A percentile compares a stretch with the other conserved stretches of the same genome.
Conservation (phyloP, 2,329 filamentous ascomycete genomes). For the Scedosporium dehoogii region DNA sequence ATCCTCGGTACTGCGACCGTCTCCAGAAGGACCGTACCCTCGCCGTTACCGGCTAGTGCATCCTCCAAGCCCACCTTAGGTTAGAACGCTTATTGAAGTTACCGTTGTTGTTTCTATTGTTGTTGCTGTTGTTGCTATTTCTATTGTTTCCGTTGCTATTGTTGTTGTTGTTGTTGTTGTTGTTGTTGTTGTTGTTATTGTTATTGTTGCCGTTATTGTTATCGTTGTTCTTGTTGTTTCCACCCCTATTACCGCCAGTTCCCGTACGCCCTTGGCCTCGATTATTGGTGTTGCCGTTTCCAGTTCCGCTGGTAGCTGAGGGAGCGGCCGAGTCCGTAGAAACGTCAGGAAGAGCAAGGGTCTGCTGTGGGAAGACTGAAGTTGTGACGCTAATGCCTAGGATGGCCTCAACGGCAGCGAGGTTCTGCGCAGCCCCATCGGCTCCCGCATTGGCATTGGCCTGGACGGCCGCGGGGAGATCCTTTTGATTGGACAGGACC, state of each 20-base stretch:
- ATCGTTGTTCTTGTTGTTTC: conserved; percentile 9
- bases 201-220: not conserved
- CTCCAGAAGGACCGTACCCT: too few species aligned
- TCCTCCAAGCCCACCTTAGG: conserved; percentile 6
- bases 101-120: too few species aligned
- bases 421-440: conserved; percentile 16
- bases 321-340: conserved; percentile 9
- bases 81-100: not conserved
- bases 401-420: conserved; percentile 28
- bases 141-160: too few species aligned
- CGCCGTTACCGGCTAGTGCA: not conserved
- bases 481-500: conserved; percentile 38
- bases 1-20: too few species aligned
- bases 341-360: conserved; percentile 15
- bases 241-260: conserved; percentile 12
- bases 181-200: too few species aligned
- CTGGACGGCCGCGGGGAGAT: conserved; percentile 30
- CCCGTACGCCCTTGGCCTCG: conserved; percentile 7
- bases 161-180: too few species aligned
- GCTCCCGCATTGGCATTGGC: conserved; percentile 33
- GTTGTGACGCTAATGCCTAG: conserved; percentile 19
- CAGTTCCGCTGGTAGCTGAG: conserved; percentile 10
- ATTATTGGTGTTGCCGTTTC: conserved; percentile 10
- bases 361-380: conserved; percentile 22
- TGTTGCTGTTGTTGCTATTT: too few species aligned